Evolutionary conservation across 495 filamentous ascomycete genomes (phyloP).

Genomic region (Clohesyomyces aquaticus): DNA sequence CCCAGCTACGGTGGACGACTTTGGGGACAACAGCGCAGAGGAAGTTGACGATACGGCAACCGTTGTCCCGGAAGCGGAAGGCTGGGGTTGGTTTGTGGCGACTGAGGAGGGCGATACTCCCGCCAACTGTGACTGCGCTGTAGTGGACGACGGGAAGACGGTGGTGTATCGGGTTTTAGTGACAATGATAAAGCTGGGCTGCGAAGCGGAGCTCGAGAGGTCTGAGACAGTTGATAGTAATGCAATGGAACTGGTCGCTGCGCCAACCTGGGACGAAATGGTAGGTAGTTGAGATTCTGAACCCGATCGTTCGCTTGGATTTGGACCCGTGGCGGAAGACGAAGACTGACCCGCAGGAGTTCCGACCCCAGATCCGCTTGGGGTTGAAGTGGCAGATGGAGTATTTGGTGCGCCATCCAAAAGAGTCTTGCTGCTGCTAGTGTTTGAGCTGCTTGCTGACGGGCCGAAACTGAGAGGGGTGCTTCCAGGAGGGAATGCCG

Average conservation of each 20-base stretch:
- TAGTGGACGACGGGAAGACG: constrained; percentile 13
- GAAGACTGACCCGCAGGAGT: background rate
- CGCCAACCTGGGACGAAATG: background rate
- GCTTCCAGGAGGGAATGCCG: background rate
- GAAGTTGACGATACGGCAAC: background rate
- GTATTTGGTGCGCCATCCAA: background rate
- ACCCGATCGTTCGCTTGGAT: background rate
- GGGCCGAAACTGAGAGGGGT: constrained; percentile 6
- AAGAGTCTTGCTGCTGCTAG: background rate
- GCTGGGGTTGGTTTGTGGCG: background rate
- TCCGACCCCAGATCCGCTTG: background rate
- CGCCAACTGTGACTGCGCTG: too few species aligned
- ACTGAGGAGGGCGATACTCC: too few species aligned
- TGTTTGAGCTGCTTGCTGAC: constrained; percentile 9
- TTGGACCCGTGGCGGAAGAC: background rate
- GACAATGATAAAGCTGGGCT: constrained; percentile 20
- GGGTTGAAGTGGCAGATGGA: background rate
- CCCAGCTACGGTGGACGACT: background rate
- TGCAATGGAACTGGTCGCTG: background rate
- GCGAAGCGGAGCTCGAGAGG: background rate
- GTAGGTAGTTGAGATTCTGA: background rate
- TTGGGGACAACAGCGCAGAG: background rate
- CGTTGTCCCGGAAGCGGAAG: background rate
- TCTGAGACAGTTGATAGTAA: background rate
- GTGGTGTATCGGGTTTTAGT: constrained; percentile 35